Base-by-base conservation (phyloP, 495 filamentous ascomycete species). In the Mycothermus thermophilus region DNA sequence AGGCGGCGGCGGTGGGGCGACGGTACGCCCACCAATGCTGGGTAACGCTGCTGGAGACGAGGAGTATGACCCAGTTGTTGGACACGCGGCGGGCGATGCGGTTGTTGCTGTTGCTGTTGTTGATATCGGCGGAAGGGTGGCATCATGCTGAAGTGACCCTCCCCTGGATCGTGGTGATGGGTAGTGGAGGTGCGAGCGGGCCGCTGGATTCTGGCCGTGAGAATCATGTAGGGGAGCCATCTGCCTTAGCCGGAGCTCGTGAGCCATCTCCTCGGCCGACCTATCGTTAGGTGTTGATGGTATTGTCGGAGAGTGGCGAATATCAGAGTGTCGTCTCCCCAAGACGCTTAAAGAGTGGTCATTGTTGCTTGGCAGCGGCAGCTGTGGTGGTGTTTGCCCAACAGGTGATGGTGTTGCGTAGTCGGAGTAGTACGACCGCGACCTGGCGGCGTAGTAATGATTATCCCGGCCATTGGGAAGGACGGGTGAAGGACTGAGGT, bases 361-460 rank as follows among this genome's bases (percentile, higher is more conserved):
- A 20, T 64, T 57, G 38, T 48, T 42, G 38, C 50, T 58, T 15
- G 46, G 47, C 8, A 41, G 49, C 5, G 62, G 48, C 13, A 58
- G 30, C 30, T 50, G 52, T 4, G 55, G 55, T n/a, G 55, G 50
- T 36, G 50, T 58, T 28, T 54, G 55, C 15, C 52, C 47, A 7
- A 56, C 50, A 3, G 55, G 55, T 5, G 55, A 58, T n/a, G 55
- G 55, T 7, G 52, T 56, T 11, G 55, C 47, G 31, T 56, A 58
- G 19, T 56, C 55, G 13, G 44, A 42, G 38, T 48, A 55, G 40
- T 50, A 51, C n/a, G n/a, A n/a, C n/a, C n/a, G n/a, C n/a, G n/a
- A n/a, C n/a, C n/a, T n/a, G n/a, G n/a, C n/a, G n/a, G n/a, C n/a
- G n/a, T n/a, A n/a, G n/a, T n/a, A n/a, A n/a, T n/a, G n/a, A n/a